Evolutionary conservation across 1,139 yeast species (phyloP).

Genomic region (Magnusiomyces suaveolens): DNA sequence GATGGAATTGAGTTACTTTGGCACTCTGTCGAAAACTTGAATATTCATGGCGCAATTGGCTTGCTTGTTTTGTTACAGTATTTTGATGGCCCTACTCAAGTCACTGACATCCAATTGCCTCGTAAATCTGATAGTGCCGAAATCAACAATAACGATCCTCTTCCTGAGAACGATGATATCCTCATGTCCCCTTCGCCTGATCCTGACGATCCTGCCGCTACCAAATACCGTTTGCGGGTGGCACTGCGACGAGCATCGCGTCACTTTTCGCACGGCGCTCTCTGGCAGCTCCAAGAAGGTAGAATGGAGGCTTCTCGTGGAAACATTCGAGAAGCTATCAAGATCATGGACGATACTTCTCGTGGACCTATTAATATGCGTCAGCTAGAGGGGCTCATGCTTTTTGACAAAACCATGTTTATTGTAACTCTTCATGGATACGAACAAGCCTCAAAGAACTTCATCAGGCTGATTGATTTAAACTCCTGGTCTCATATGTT

Average conservation of each 20-base stretch:
- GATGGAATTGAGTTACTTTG: conserved; percentile 77
- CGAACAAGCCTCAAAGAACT: conserved; percentile 72
- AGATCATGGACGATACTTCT: conserved; percentile 62
- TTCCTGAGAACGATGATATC: conserved; percentile 9
- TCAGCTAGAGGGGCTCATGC: conserved; percentile 78
- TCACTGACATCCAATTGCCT: conserved; percentile 60
- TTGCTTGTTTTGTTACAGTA: conserved; percentile 70
- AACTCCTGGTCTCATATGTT: conserved; percentile 91
- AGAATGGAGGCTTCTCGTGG: conserved; percentile 78
- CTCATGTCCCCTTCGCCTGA: conserved; percentile 4
- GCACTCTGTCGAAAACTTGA: conserved; percentile 68
- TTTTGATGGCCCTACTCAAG: conserved; percentile 92
- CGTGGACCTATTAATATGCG: conserved; percentile 66
- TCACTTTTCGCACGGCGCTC: conserved; percentile 76
- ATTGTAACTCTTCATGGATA: conserved; percentile 66
- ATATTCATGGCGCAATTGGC: conserved; percentile 88
- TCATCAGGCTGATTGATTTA: conserved; percentile 55
- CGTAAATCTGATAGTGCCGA: conserved; percentile 10
- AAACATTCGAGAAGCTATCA: conserved; percentile 57
- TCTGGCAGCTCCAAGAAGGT: conserved; percentile 88
- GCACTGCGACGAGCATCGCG: conserved; percentile 54
- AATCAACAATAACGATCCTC: neutral
- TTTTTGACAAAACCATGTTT: conserved; percentile 78
- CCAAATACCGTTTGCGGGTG: conserved; percentile 33
- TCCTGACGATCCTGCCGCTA: conserved; percentile 25